Evolutionary conservation across 306 rosid genomes (phyloP).

Genomic region (Citrullus colocynthis): DNA sequence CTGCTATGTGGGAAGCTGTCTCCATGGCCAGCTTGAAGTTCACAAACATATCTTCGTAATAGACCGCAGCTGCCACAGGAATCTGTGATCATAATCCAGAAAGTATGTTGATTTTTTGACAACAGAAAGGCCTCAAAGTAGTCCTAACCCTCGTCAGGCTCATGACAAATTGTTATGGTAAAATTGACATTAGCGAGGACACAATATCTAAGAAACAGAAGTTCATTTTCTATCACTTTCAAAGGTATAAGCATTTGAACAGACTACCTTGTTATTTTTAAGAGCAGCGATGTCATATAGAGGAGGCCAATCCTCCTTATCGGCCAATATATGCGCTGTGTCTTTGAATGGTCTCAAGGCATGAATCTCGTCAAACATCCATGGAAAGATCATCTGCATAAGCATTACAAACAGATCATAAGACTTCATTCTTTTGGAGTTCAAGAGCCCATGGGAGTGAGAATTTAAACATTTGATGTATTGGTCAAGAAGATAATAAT

Average conservation of each 20-base stretch:
- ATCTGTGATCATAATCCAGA: constrained; percentile 30
- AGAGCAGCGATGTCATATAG: constrained; percentile 48
- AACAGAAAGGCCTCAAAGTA: background rate
- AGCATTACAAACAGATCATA: background rate
- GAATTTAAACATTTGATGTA: too few species aligned
- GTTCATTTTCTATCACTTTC: background rate
- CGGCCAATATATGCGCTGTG: constrained; percentile 57
- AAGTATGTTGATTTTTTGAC: background rate
- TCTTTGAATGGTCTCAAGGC: constrained; percentile 65
- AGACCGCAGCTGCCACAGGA: constrained; percentile 90
- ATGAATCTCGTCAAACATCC: constrained; percentile 97
- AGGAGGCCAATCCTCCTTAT: constrained; percentile 77
- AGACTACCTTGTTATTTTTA: constrained; percentile 60
- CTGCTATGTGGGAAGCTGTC: constrained; percentile 77
- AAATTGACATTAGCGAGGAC: background rate
- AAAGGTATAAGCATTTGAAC: background rate
- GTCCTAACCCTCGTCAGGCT: background rate
- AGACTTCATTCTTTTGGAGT: background rate
- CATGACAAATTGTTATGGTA: background rate
- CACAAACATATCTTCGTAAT: constrained; percentile 73
- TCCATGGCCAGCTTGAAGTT: constrained; percentile 63
- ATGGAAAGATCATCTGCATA: constrained; percentile 76
- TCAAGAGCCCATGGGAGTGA: too few species aligned
- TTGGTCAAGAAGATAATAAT: background rate
- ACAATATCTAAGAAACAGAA: background rate